Base-by-base conservation (phyloP, 2,329 filamentous ascomycete genomes). In the Niveomyces coronatus region DNA sequence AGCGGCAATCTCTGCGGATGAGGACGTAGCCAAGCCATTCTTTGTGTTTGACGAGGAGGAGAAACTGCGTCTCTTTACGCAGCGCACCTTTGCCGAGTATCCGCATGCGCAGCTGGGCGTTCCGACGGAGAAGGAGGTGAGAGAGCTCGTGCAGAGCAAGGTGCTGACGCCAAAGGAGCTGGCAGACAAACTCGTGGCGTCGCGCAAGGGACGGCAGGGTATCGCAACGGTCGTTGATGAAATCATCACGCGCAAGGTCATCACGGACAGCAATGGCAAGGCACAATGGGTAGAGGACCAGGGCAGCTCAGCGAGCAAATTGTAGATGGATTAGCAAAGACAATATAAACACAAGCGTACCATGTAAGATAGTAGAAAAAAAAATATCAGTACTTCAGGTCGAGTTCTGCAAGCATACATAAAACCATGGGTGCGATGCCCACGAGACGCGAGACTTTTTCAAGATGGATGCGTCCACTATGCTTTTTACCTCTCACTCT, bases 71-170 rank as follows among this genome's bases (percentile, higher is more conserved):
- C 67, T 94, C 37, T 65, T 88, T 42, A 78, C 67, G 41, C 54
- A 68, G 37, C 58, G 64, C 10, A 71, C 82, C 48, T 96, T 81
- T 62, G 56, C 53, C 5, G 64, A 80, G 42, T 95, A 95, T 59
- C 89, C 88, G 1, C 75, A 85, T 57, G 59, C 62, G 10, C 30
- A 35, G n/a, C 76, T 87, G 20, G 82, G 80, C 5, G 65, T 95
- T 43, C 91, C 89, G 5, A 71, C 67, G 2, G 88, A 96, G 62
- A 49, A 51, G 27, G 71, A 83, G 36, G 63, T 83, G 11, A 54
- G 64, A 53, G 40, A 50, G 9, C 37, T 70, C 28, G 63, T 79
- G 14, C 49, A 47, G 16, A 47, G 55, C 18, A 63, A 57, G 40
- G 48, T 42, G 17, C 57, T 56, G 51, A 66, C 62, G n/a, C 60